Evolutionary conservation across 2,329 filamentous ascomycete species (phyloP), one percentile per base, ranked within the genome.

Genomic region (Neopestalotiopsis sp.): DNA sequence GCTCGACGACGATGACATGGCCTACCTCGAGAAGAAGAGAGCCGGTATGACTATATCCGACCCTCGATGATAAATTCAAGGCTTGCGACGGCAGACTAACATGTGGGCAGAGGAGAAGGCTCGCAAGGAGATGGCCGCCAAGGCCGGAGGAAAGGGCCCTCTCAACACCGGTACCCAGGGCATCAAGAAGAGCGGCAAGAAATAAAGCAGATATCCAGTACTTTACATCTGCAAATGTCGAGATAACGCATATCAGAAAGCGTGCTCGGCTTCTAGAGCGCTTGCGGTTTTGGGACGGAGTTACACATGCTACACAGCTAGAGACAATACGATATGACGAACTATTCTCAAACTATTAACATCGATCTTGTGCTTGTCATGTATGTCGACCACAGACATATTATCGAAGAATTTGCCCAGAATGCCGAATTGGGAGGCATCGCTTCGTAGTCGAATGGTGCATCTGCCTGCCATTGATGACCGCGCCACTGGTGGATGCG

Each of bases 181-280:
- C 71, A 97, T 98, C 86, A 98, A 98, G 91, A 98, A 97, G 90
- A 96, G 93, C 71, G 95, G 94, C 82, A 97, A 98, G 92, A 97
- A 98, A 91, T 97, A 88, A 84, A 76, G 6, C 30, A 28, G 59
- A 24, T 10, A 14, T 42, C 14, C 24, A 24, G 24, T 52, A 52
- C 10, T 9, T 20, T 20, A 12, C 45, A 52, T 7, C 45, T 52
- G 10, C 45, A 52, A 52, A 17, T 52, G 45, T 52, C 45, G n/a
- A 17, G 45, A n/a, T 2, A n/a, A 20, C 20, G 45, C 5, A 52
- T 9, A n/a, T 20, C 1, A 52, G 17, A 20, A 52, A 52, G 45
- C 45, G 45, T 17, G 20, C 17, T 45, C 62, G 40, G 40, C 14
- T 52, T 30, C 9, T 42, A 24, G 24, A 34, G 40, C n/a, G 12